Conservation (phyloP, 2,329 filamentous ascomycete species). For the Fusarium illudens region DNA sequence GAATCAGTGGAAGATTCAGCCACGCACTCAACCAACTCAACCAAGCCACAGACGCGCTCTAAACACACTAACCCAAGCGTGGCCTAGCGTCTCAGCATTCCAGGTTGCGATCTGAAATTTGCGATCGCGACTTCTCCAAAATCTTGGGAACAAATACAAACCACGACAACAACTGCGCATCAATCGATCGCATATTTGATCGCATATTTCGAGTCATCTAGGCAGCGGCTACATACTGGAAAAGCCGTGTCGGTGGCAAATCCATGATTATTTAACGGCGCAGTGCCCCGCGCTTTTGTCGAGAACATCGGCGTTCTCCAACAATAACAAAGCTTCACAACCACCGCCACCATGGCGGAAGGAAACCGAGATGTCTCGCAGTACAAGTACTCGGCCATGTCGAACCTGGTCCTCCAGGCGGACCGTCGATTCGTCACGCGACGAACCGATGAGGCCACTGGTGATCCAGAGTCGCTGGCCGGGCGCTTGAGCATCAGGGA, state of each 20-base stretch:
- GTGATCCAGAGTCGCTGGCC: slow-evolving; percentile 96
- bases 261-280: slow-evolving; percentile 48
- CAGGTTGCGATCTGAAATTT: slow-evolving; percentile 49
- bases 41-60: slow-evolving; percentile 25
- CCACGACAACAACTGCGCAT: slow-evolving; percentile 36
- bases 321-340: slow-evolving; percentile 40
- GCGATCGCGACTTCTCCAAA: slow-evolving; percentile 41
- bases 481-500: slow-evolving; percentile 92
- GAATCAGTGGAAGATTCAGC: slow-evolving; percentile 4
- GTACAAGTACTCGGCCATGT: slow-evolving; percentile 99
- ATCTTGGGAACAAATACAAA: slow-evolving; percentile 31
- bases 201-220: slow-evolving; percentile 34
- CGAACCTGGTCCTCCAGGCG: slow-evolving; percentile 99
- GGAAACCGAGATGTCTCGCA: slow-evolving; percentile 86
- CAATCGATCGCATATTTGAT: slow-evolving; percentile 36
- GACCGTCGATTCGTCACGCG: slow-evolving; percentile 95
- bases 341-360: slow-evolving; percentile 71
- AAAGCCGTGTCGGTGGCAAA: slow-evolving; percentile 32
- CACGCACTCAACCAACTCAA: slow-evolving; percentile 13
- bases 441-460: slow-evolving; percentile 92
- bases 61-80: slow-evolving; percentile 6
- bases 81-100: slow-evolving; percentile 32
- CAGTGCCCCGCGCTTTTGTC: slow-evolving; percentile 49
- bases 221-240: slow-evolving; percentile 19
- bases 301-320: slow-evolving; percentile 49